Evolutionary conservation across 768 basidiomycete genomes (phyloP).

Genomic region (Mycena metata): DNA sequence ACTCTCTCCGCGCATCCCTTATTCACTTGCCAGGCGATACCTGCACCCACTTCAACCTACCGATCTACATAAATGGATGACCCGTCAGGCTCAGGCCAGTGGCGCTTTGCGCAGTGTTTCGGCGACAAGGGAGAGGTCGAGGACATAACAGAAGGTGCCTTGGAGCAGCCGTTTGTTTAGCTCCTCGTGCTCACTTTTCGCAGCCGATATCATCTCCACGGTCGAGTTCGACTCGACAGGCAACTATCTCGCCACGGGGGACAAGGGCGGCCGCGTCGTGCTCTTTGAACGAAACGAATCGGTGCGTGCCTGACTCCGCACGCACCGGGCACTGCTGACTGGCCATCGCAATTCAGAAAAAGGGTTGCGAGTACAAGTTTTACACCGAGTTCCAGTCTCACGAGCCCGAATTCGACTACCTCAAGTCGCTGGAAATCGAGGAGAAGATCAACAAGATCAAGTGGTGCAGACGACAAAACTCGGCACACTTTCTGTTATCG

Average conservation of each 20-base stretch:
- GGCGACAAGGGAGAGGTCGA: conserved; percentile 99
- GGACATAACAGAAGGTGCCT: conserved; percentile 96
- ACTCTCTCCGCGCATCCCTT: conserved; percentile 29
- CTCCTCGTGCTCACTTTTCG: conserved; percentile 27
- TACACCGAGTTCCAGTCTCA: conserved; percentile 99
- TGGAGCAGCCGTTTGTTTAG: conserved; percentile 22
- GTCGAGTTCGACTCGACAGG: conserved; percentile 99
- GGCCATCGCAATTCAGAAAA: conserved; percentile 75
- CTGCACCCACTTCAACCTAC: neutral
- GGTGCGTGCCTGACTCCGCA: conserved; percentile 65
- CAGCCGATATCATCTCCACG: conserved; percentile 99
- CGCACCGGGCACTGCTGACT: conserved; percentile 39
- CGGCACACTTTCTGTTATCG: conserved; percentile 95
- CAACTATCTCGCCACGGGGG: conserved; percentile 98
- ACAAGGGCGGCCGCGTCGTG: conserved; percentile 99
- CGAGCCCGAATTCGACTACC: conserved; percentile 99
- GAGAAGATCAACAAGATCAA: conserved; percentile 99
- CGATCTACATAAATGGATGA: conserved; percentile 75
- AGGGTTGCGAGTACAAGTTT: conserved; percentile 99
- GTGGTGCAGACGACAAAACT: conserved; percentile 99
- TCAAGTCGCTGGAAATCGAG: conserved; percentile 99
- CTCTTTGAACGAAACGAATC: conserved; percentile 98
- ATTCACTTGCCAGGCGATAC: conserved; percentile 22
- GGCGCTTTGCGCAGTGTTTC: conserved; percentile 99
- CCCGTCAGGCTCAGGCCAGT: conserved; percentile 89